Conservation (phyloP, 2,329 filamentous ascomycete genomes). For the Colletotrichum tanaceti region DNA sequence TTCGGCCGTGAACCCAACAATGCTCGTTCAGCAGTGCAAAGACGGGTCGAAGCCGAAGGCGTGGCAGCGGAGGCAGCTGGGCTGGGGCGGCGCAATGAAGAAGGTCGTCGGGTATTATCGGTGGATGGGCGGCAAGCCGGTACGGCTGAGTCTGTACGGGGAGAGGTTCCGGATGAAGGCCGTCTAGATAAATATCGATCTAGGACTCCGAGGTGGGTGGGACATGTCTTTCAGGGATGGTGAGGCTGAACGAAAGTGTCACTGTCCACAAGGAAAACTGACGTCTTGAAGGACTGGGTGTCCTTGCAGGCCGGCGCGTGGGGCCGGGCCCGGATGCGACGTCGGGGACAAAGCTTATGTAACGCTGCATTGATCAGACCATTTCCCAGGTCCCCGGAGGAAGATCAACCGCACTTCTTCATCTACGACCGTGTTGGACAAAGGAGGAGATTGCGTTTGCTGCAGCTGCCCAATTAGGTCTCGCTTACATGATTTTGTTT, state of each 20-base stretch:
- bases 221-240: not conserved
- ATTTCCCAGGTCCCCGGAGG: not conserved
- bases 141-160: conserved; percentile 32
- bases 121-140: conserved; percentile 34
- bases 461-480: not conserved
- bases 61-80: conserved; percentile 58
- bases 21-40: conserved; percentile 47
- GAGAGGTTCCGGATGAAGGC: conserved; percentile 36
- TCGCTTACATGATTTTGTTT: not conserved
- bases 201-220: not conserved
- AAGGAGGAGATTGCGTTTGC: conserved; percentile 1
- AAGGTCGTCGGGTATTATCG: conserved; percentile 53
- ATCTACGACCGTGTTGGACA: not conserved
- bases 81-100: conserved; percentile 60
- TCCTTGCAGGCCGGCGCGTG: not conserved
- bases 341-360: not conserved
- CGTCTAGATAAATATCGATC: conserved; percentile 2
- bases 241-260: not conserved
- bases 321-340: conserved; percentile 5
- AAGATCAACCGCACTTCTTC: not conserved
- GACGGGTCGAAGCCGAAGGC: conserved; percentile 49
- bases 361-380: not conserved
- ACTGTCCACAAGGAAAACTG: not conserved
- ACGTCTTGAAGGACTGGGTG: not conserved
- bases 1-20: conserved; percentile 42